Percentiles rank a stretch among this genome's conserved stretches.
Evolutionary conservation across 2,329 filamentous ascomycete species (phyloP).

Genomic region (Dactylellina drechsleri): DNA sequence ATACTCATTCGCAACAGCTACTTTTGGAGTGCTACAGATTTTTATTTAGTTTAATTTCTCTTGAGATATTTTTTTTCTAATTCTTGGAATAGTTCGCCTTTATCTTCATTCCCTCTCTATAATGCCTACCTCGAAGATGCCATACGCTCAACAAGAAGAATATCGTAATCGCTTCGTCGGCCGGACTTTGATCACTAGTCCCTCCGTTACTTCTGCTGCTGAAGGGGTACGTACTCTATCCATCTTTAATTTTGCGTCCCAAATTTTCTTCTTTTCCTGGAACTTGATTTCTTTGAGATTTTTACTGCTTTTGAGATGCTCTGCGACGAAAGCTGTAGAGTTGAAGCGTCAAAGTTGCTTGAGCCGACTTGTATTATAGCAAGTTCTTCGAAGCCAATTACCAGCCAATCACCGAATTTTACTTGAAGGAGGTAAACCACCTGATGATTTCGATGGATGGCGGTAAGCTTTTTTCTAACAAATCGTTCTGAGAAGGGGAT

Average conservation of each 20-base stretch:
- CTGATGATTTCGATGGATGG: slow-evolving; percentile 34
- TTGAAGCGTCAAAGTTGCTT: too few relatives aligned
- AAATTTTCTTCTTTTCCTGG: background rate
- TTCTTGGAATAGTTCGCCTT: background rate
- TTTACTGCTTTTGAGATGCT: background rate
- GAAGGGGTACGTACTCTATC: slow-evolving; percentile 25
- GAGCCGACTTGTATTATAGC: slow-evolving; percentile 10
- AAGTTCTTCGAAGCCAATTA: slow-evolving; percentile 27
- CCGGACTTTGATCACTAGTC: slow-evolving; percentile 10
- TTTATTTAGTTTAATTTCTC: background rate
- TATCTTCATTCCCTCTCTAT: background rate
- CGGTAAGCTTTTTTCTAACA: slow-evolving; percentile 16
- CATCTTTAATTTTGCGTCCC: background rate
- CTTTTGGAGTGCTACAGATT: too few relatives aligned
- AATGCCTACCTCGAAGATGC: slow-evolving; percentile 20
- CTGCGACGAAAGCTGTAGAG: too few relatives aligned
- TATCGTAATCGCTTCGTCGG: slow-evolving; percentile 41
- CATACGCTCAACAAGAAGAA: slow-evolving; percentile 30
- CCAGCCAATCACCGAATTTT: slow-evolving; percentile 36
- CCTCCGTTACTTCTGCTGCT: slow-evolving; percentile 5
- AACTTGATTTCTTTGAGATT: slow-evolving; percentile 4
- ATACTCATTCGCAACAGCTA: too few relatives aligned
- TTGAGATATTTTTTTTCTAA: slow-evolving; percentile 1
- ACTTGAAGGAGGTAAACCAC: background rate
- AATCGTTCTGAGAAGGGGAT: background rate